Conservation (phyloP, 164 flowering plant species). For the Cinnamomum micranthum region DNA sequence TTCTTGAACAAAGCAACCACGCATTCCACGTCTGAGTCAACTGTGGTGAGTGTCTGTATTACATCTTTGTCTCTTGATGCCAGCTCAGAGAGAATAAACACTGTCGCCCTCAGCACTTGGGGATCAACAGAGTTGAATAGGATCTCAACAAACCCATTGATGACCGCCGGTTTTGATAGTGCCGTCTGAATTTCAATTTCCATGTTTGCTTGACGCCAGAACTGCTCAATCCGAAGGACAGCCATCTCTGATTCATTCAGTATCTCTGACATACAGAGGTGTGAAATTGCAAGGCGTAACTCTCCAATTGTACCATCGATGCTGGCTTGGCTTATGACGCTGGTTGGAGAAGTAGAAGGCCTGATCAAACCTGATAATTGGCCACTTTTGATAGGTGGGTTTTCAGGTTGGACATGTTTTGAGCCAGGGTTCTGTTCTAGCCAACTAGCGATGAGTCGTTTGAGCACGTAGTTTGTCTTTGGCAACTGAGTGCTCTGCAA, state of each 20-base stretch:
- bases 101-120: conserved; percentile 43
- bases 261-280: conserved; percentile 58
- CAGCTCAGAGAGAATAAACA: conserved; percentile 62
- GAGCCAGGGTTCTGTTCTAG: conserved; percentile 41
- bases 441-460: conserved; percentile 84
- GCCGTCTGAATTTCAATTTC: conserved; percentile 38
- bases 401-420: conserved; percentile 18
- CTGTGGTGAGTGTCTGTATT: conserved; percentile 58
- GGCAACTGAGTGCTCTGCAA: conserved; percentile 60
- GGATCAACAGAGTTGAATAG: conserved; percentile 64
- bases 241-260: conserved; percentile 60
- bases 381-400: conserved; percentile 11
- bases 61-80: conserved; percentile 59
- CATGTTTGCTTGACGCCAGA: conserved; percentile 47
- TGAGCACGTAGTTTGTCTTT: conserved; percentile 75
- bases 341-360: conserved; percentile 51
- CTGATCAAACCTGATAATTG: conserved; percentile 16
- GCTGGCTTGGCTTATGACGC: conserved; percentile 57
- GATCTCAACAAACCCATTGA: conserved; percentile 72
- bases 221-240: conserved; percentile 45
- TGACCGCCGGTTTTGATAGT: conserved; percentile 59
- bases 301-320: conserved; percentile 42
- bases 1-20: conserved; percentile 63
- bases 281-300: conserved; percentile 46
- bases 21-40: conserved; percentile 66